Conservation (phyloP, 1,139 yeast species). For the Kodamaea suecica region DNA sequence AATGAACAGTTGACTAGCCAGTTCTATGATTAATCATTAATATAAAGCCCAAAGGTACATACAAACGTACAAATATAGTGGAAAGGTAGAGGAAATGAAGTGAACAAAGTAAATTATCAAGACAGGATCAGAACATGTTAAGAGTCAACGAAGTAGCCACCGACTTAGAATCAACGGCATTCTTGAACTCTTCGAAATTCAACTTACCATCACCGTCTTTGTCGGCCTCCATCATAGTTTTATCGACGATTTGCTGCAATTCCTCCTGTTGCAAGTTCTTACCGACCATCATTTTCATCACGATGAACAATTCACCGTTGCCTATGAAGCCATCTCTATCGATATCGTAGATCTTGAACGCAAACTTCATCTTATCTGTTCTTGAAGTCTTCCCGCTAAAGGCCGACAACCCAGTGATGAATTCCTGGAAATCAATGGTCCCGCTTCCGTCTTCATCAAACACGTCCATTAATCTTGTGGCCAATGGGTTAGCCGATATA, state of each 20-base stretch:
- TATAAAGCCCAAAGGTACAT: neutral
- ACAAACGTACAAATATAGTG: neutral
- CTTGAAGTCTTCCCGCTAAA: constrained; percentile 86
- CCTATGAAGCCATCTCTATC: constrained; percentile 94
- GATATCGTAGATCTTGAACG: constrained; percentile 91
- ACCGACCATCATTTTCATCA: constrained; percentile 96
- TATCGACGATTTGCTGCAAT: constrained; percentile 91
- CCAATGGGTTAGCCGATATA: constrained; percentile 84
- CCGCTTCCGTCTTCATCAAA: constrained; percentile 95
- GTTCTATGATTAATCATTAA: no score
- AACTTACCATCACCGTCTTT: constrained; percentile 79
- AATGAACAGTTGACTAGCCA: no score
- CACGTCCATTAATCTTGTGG: constrained; percentile 85
- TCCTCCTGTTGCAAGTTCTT: constrained; percentile 82
- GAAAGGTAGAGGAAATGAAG: neutral
- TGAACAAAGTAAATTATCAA: neutral
- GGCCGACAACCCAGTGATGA: constrained; percentile 83
- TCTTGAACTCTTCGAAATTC: constrained; percentile 81
- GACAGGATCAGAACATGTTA: constrained; percentile 30
- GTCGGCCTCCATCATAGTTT: constrained; percentile 95
- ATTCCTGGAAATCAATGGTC: constrained; percentile 92
- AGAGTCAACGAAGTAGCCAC: constrained; percentile 60
- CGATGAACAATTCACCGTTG: constrained; percentile 90
- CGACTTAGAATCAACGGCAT: constrained; percentile 65
- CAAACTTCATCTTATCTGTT: constrained; percentile 81